A percentile compares a stretch with the other conserved stretches of the same genome.
phyloP scores from a whole-genome alignment of 495 filamentous ascomycete species.

The Daldinia loculata region DNA sequence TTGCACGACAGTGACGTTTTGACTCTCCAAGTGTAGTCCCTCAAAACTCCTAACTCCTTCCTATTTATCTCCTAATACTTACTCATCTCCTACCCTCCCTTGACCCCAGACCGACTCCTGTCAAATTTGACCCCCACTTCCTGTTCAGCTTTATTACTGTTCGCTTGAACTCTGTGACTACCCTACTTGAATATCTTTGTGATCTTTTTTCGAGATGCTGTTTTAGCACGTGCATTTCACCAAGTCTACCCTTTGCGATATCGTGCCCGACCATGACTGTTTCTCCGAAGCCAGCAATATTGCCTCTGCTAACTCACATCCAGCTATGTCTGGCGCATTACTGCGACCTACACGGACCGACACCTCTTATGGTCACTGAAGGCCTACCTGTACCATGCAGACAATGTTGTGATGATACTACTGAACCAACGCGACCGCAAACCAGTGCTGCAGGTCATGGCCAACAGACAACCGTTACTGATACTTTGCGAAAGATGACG shows the following conservation, averaged over 20 bases:
- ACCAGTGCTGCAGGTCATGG: constrained; percentile 49
- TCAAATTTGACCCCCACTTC: constrained; percentile 27
- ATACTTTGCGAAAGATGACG: constrained; percentile 54
- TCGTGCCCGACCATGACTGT: constrained; percentile 34
- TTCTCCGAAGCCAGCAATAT: constrained; percentile 39
- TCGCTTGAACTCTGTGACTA: constrained; percentile 6
- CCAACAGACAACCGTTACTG: constrained; percentile 47
- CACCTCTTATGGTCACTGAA: constrained; percentile 94
- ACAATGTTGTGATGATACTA: constrained; percentile 69
- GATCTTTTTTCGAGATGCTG: constrained; percentile 16
- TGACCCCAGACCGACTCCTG: constrained; percentile 28
- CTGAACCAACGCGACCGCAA: constrained; percentile 42
- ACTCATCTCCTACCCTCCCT: constrained; percentile 27
- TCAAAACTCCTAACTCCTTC: constrained; percentile 29
- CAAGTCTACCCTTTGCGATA: constrained; percentile 5
- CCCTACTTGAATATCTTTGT: constrained; percentile 11
- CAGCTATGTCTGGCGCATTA: constrained; percentile 96
- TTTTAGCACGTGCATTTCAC: constrained; percentile 31
- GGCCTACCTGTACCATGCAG: constrained; percentile 79
- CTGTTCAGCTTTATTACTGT: constrained; percentile 22
- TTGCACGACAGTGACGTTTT: constrained; percentile 44
- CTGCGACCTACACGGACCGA: constrained; percentile 94
- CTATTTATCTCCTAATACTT: constrained; percentile 29
- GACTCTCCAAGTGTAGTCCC: constrained; percentile 9
- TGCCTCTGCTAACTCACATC: constrained; percentile 52